Conservation (phyloP, 2,329 filamentous ascomycete genomes). For the Paecilomyces sp. region DNA sequence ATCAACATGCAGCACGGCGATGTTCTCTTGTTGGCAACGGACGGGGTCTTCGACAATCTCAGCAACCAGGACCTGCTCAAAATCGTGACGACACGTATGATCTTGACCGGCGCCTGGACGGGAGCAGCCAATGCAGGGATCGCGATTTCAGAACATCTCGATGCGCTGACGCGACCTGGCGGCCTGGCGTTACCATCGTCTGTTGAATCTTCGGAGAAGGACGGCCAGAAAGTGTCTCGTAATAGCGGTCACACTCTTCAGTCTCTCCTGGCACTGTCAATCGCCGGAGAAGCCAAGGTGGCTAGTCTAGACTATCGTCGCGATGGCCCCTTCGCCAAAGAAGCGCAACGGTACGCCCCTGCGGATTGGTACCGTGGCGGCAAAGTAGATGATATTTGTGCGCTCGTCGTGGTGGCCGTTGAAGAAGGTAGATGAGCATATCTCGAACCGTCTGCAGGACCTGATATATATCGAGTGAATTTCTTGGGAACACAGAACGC, state of each 20-base stretch:
- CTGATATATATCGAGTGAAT: neutral
- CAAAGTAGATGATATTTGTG: slow-evolving; percentile 93
- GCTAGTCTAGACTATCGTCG: slow-evolving; percentile 74
- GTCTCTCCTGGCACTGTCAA: slow-evolving; percentile 67
- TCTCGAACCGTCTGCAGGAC: neutral
- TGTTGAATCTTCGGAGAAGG: neutral
- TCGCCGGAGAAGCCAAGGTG: slow-evolving; percentile 74
- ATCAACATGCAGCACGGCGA: slow-evolving; percentile 81
- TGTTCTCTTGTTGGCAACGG: slow-evolving; percentile 86
- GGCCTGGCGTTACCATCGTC: slow-evolving; percentile 26
- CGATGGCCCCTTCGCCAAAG: slow-evolving; percentile 90
- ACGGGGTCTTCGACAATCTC: slow-evolving; percentile 94
- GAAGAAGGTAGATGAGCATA: slow-evolving; percentile 39
- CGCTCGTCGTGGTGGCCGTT: slow-evolving; percentile 70
- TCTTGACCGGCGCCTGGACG: slow-evolving; percentile 65
- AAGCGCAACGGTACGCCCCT: slow-evolving; percentile 82
- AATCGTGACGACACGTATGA: slow-evolving; percentile 72
- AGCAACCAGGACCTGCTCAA: slow-evolving; percentile 83
- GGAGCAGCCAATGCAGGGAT: slow-evolving; percentile 54
- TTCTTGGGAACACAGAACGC: neutral
- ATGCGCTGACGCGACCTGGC: slow-evolving; percentile 44
- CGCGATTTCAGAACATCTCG: slow-evolving; percentile 55
- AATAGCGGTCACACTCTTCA: slow-evolving; percentile 55
- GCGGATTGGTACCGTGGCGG: slow-evolving; percentile 82
- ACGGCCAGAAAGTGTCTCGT: slow-evolving; percentile 3